Percentiles rank a stretch among this genome's conserved stretches.
Conservation (phyloP, 2,329 filamentous ascomycete species). For the Arthrobotrys conoides region DNA sequence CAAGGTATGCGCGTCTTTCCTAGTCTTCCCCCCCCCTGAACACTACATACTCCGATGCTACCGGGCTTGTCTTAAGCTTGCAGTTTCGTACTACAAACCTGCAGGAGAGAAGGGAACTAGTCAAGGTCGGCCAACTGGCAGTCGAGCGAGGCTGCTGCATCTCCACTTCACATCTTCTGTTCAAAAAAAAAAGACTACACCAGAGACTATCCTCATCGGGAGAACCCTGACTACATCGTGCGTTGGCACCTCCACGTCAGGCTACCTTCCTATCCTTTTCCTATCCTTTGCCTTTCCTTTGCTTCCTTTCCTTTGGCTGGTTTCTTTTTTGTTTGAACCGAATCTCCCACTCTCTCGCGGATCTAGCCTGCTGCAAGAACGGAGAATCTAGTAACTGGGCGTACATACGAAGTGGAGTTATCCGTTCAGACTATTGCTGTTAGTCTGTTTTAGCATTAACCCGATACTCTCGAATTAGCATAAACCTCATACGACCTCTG, state of each 20-base stretch:
- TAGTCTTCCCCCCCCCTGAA: slow-evolving; percentile 19
- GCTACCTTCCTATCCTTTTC: slow-evolving; percentile 25
- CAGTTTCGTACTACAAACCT: slow-evolving; percentile 19
- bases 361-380: slow-evolving; percentile 27
- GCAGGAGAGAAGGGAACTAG: neutral
- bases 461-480: slow-evolving; percentile 16
- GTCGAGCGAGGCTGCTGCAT: slow-evolving; percentile 1
- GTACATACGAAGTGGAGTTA: slow-evolving; percentile 26
- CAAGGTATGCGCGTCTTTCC: slow-evolving; percentile 1
- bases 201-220: slow-evolving; percentile 55
- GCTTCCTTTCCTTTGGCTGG: too few species aligned
- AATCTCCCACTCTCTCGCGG: slow-evolving; percentile 41
- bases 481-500: slow-evolving; percentile 5
- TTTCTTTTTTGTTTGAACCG: slow-evolving; percentile 18
- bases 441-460: neutral
- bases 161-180: slow-evolving; percentile 30
- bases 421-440: slow-evolving; percentile 14
- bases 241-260: slow-evolving; percentile 59
- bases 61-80: slow-evolving; percentile 28
- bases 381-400: slow-evolving; percentile 30
- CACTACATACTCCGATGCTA: slow-evolving; percentile 31
- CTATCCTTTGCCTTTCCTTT: slow-evolving; percentile 11
- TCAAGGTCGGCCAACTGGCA: slow-evolving; percentile 1
- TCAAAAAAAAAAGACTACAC: too few species aligned
- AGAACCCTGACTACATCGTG: slow-evolving; percentile 40